phyloP scores from a whole-genome alignment of 225 moss, liverwort and hornwort species.

The Bryoerythrophyllum caledonicum region DNA sequence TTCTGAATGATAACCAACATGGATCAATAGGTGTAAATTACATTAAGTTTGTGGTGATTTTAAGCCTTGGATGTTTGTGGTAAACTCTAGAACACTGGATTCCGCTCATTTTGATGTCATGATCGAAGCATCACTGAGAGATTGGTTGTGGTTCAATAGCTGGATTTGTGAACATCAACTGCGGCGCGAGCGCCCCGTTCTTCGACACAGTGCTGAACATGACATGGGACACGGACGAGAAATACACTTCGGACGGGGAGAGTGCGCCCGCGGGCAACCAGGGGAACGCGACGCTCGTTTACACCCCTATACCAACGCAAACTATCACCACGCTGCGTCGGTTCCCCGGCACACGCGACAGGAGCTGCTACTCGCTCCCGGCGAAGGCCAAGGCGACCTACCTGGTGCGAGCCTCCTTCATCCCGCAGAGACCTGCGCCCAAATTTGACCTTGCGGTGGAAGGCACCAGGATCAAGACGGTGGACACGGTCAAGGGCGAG shows the following conservation, averaged over 20 bases:
- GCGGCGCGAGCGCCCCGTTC: not conserved
- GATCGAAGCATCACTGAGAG: not conserved
- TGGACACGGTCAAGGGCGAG: conserved; percentile 20
- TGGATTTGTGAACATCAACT: not conserved
- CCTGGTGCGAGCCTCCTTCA: conserved; percentile 26
- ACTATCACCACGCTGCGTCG: not conserved
- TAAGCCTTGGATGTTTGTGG: not conserved
- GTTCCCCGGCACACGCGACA: not conserved
- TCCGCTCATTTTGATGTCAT: not conserved
- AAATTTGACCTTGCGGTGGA: conserved; percentile 11
- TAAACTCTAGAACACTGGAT: not conserved
- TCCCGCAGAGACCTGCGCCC: not conserved
- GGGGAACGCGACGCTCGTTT: not conserved
- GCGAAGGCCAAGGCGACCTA: not conserved
- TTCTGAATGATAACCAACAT: no score
- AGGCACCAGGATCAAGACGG: conserved; percentile 23
- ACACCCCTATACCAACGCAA: not conserved
- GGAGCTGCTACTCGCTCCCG: not conserved
- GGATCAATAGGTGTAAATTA: no score
- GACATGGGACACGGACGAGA: not conserved
- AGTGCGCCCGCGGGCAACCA: not conserved
- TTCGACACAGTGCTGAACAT: not conserved
- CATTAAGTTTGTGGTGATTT: not conserved
- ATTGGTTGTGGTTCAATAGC: not conserved
- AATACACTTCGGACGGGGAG: not conserved